phyloP scores from a whole-genome alignment of 78 protist genomes.

The Anaeramoeba ignava region DNA sequence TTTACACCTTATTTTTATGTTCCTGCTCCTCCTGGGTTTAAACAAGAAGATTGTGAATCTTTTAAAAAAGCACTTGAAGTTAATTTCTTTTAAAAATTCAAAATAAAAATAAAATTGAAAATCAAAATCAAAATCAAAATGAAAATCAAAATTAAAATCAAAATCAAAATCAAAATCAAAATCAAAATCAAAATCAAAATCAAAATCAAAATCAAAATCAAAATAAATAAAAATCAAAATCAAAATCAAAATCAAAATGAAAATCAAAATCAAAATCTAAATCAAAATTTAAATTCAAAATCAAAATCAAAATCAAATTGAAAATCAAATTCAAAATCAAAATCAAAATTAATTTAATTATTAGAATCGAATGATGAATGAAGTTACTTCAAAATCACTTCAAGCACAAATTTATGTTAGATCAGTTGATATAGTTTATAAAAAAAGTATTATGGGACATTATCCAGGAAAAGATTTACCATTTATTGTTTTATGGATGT shows the following conservation, averaged over 20 bases:
- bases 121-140: background rate
- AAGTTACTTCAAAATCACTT: background rate
- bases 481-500: background rate
- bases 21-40: background rate
- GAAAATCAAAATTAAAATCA: background rate
- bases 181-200: no score
- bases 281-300: background rate
- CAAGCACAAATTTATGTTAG: background rate
- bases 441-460: background rate
- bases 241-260: background rate
- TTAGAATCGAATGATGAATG: background rate
- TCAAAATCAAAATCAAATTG: background rate
- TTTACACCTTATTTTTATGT: conserved; percentile 89
- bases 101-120: background rate
- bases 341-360: background rate
- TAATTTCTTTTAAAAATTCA: background rate
- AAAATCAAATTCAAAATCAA: background rate
- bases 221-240: background rate
- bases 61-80: background rate
- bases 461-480: background rate
- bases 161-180: no score
- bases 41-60: background rate
- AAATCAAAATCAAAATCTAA: background rate
- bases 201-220: background rate
- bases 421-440: background rate